Evolutionary conservation across 106 monocot species (phyloP), one percentile per base, ranked within the genome.

Genomic region (Acanthochlamys bracteata): DNA sequence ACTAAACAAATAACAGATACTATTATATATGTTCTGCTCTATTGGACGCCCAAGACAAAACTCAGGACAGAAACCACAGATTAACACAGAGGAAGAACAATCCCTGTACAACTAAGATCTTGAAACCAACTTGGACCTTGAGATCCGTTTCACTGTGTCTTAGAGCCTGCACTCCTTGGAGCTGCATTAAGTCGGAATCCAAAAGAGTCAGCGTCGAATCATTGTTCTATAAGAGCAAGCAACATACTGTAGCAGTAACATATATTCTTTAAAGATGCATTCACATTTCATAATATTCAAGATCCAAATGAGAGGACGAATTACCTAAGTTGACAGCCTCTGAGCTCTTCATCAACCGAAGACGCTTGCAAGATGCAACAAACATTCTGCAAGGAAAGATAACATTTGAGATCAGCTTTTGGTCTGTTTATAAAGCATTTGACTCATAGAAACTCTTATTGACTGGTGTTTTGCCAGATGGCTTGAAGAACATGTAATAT

Each of bases 331-430:
- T 85, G 57, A 85, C 76, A 65, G 82, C 89, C 72, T 89, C 93
- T n/a, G 93, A 93, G 64, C 89, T 81, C 57, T 89, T 93, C 93
- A 93, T 89, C 69, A 93, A 26, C 16, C 93, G 85, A 16, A 93
- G 74, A 13, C 93, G 85, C 75, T 85, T 83, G 82, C 88, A 93
- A 10, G 85, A 82, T 60, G 73, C 80, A 51, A 93, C 74, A 78
- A 93, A 93, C 87, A 87, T 87, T 71, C 87, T 87, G 80, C 52
- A 72, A 39, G 62, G 6, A n/a, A 60, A 4, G 49, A 59, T 41
- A 7, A 21, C 9, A 41, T 20, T 40, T 62, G 15, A 61, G 42
- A 55, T 45, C 33, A 33, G 33, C 4, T 33, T 33, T 6, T 33
- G 1, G 33, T 6, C 33, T 4, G 49, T 17, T 49, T 49, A 13